Evolutionary conservation across 805 yeast species (phyloP).

Genomic region (Metschnikowia koreensis): DNA sequence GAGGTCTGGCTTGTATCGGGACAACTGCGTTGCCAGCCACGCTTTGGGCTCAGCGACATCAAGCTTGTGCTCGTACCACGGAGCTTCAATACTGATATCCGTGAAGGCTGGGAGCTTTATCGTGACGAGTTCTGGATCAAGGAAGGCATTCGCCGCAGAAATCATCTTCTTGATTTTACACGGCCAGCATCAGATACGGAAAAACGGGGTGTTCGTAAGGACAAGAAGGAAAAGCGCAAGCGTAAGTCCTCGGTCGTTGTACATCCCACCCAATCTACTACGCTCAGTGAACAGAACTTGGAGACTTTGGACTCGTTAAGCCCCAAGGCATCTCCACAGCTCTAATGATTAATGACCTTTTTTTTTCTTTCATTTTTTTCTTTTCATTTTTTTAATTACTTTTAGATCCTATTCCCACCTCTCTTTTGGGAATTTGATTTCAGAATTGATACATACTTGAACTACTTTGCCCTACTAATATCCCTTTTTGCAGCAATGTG

Average conservation of each 20-base stretch:
- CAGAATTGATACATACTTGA: background rate
- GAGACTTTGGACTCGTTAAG: constrained; percentile 7
- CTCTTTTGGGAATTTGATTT: background rate
- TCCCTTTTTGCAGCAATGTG: background rate
- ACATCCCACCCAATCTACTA: constrained; percentile 4
- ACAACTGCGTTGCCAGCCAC: constrained; percentile 51
- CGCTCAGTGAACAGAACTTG: constrained; percentile 12
- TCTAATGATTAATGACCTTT: background rate
- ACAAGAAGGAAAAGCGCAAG: constrained; percentile 39
- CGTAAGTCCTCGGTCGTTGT: constrained; percentile 11
- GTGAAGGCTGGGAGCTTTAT: constrained; percentile 95
- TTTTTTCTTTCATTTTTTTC: background rate
- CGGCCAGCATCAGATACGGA: constrained; percentile 1
- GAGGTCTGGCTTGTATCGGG: constrained; percentile 41
- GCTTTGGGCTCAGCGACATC: constrained; percentile 71
- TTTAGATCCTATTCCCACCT: background rate
- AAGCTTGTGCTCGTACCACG: constrained; percentile 80
- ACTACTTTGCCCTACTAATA: background rate
- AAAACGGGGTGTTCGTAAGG: constrained; percentile 26
- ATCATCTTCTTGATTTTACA: constrained; percentile 32
- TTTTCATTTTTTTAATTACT: too few species aligned
- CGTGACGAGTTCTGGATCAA: constrained; percentile 91
- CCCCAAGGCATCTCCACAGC: constrained; percentile 2
- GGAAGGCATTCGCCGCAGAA: constrained; percentile 66
- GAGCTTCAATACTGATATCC: constrained; percentile 72